Conservation (phyloP, 208 protist species). For the Crithidia expoeki region DNA sequence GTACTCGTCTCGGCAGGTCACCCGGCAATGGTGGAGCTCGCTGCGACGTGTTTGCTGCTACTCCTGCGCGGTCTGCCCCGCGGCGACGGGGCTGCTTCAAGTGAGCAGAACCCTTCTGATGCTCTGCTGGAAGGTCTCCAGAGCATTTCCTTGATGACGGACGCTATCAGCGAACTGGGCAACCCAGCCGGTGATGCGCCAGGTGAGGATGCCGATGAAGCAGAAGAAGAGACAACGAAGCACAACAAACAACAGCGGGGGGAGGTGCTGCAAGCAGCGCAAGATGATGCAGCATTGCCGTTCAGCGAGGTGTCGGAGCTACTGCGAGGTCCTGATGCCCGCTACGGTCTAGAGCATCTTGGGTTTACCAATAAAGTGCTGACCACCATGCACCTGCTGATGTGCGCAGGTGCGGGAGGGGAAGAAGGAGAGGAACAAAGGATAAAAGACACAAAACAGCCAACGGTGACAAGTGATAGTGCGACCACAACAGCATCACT, state of each 20-base stretch:
- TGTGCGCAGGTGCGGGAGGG: not conserved
- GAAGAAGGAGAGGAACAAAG: not conserved
- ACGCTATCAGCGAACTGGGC: slow-evolving; percentile 49
- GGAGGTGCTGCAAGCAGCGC: too few relatives aligned
- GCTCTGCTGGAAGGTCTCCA: not conserved
- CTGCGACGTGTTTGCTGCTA: slow-evolving; percentile 43
- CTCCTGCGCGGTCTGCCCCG: slow-evolving; percentile 28
- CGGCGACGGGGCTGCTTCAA: not conserved
- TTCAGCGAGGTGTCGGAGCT: slow-evolving; percentile 62
- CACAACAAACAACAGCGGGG: too few relatives aligned
- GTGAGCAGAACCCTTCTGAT: not conserved
- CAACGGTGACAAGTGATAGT: too few relatives aligned
- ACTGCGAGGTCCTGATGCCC: slow-evolving; percentile 48
- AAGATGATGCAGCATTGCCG: slow-evolving; percentile 33
- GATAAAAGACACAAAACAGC: too few relatives aligned
- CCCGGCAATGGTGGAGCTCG: slow-evolving; percentile 27
- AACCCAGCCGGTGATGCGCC: slow-evolving; percentile 36
- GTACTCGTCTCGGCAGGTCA: slow-evolving; percentile 42
- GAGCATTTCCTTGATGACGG: slow-evolving; percentile 11
- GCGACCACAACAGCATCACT: not conserved
- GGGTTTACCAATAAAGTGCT: slow-evolving; percentile 42
- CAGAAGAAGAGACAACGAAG: not conserved
- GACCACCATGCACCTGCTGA: slow-evolving; percentile 32
- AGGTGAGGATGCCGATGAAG: slow-evolving; percentile 13
- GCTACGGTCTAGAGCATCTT: slow-evolving; percentile 48